phyloP scores from a whole-genome alignment of 805 yeast genomes.

The Ogataea degrootiae region DNA sequence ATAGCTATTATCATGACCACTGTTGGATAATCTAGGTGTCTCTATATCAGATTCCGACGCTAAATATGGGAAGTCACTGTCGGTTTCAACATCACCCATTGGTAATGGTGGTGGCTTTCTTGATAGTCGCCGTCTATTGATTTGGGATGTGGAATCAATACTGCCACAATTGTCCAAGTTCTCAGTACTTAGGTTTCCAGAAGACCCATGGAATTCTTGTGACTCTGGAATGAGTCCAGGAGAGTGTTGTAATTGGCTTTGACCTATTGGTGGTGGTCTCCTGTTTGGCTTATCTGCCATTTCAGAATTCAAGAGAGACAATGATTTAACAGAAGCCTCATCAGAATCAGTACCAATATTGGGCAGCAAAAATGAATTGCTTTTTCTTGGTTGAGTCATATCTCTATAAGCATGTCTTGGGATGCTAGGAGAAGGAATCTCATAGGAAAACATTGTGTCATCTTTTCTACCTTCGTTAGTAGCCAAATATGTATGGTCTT shows the following conservation, averaged over 20 bases:
- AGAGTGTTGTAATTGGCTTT: not conserved
- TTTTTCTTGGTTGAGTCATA: no score
- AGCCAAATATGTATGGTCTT: not conserved
- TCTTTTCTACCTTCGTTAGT: not conserved
- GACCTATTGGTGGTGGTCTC: constrained; percentile 16
- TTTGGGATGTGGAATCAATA: no score
- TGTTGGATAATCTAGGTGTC: not conserved
- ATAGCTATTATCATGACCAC: not conserved
- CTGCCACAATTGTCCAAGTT: constrained; percentile 1
- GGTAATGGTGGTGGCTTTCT: constrained; percentile 15
- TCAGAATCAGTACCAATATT: not conserved
- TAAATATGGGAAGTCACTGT: constrained; percentile 1
- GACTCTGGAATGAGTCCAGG: not conserved
- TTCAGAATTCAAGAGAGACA: not conserved
- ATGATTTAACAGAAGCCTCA: not conserved
- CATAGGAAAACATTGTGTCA: not conserved
- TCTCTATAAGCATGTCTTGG: not conserved
- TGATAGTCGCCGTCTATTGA: not conserved
- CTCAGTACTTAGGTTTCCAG: not conserved
- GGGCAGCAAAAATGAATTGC: no score
- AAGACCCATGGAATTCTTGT: no score
- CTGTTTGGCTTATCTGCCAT: not conserved
- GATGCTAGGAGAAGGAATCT: not conserved
- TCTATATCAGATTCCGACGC: constrained; percentile 8
- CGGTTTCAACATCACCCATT: not conserved